Conservation (phyloP, 208 protist species). For the Wallacemonas collosoma region DNA sequence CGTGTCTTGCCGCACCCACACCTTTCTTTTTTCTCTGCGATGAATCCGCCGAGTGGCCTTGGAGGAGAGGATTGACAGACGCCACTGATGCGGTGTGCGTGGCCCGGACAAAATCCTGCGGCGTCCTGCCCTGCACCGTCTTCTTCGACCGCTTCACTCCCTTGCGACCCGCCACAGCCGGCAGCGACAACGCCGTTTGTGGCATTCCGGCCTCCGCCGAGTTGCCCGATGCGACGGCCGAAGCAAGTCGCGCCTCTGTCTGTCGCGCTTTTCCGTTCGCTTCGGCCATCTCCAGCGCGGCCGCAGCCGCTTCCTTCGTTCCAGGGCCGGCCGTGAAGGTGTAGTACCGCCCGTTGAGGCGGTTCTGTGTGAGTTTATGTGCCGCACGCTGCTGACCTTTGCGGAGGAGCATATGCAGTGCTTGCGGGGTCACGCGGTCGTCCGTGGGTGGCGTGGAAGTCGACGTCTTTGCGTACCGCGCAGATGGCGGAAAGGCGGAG, state of each 20-base stretch:
- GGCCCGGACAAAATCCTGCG: conserved; percentile 14
- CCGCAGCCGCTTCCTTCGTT: conserved; percentile 5
- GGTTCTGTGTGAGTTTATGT: not conserved
- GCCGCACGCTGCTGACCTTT: conserved; percentile 29
- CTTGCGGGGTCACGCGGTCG: conserved; percentile 65
- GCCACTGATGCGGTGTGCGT: not conserved
- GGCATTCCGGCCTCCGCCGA: not conserved
- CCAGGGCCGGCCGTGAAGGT: conserved; percentile 26
- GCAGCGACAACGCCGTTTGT: not conserved
- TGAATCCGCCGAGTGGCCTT: too few relatives aligned
- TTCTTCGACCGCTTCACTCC: not conserved
- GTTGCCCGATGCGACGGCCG: not conserved
- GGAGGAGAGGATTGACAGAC: not conserved
- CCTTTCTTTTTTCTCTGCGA: too few relatives aligned
- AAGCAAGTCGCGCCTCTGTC: not conserved
- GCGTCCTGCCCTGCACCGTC: conserved; percentile 19
- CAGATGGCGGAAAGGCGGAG: not conserved
- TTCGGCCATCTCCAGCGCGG: conserved; percentile 8
- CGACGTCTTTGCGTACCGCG: not conserved
- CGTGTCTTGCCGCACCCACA: not conserved
- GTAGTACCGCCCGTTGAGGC: conserved; percentile 17
- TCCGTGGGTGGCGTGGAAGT: conserved; percentile 25
- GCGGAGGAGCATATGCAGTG: conserved; percentile 45
- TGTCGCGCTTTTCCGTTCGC: not conserved
- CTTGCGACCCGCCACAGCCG: not conserved